Evolutionary conservation across 164 flowering plant species (phyloP).

Genomic region (Piper longum): DNA sequence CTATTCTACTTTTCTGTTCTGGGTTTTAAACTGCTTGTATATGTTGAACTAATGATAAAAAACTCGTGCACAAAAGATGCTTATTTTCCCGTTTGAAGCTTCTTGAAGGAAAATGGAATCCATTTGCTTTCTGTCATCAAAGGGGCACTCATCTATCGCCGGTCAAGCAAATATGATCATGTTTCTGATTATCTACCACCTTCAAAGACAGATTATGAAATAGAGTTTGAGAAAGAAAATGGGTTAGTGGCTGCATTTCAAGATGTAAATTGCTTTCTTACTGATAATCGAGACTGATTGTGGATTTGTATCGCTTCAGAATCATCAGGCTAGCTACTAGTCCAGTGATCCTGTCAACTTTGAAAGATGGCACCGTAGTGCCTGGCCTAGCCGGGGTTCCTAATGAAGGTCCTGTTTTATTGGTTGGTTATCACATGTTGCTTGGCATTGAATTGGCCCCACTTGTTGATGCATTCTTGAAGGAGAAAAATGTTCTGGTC

Average conservation of each 20-base stretch:
- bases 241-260: constrained; percentile 27
- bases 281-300: neutral
- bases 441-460: constrained; percentile 52
- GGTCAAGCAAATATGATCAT: constrained; percentile 37
- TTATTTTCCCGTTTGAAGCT: no score
- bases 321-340: constrained; percentile 22
- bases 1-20: no score
- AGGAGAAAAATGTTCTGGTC: constrained; percentile 46
- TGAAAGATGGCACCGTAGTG: constrained; percentile 68
- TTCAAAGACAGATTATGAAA: constrained; percentile 38
- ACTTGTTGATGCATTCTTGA: constrained; percentile 44
- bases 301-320: constrained; percentile 12
- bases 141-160: constrained; percentile 57
- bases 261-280: neutral
- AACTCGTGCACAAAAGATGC: no score
- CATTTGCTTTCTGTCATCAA: constrained; percentile 34
- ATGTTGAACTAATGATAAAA: no score
- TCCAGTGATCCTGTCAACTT: constrained; percentile 60
- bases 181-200: constrained; percentile 65
- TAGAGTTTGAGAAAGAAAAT: constrained; percentile 15
- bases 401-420: constrained; percentile 63
- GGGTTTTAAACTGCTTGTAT: no score
- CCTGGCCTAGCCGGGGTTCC: constrained; percentile 75
- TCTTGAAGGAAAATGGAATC: neutral
- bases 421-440: constrained; percentile 84